phyloP scores from a whole-genome alignment of 805 yeast species.

The Jamesozyma spencerorum region DNA sequence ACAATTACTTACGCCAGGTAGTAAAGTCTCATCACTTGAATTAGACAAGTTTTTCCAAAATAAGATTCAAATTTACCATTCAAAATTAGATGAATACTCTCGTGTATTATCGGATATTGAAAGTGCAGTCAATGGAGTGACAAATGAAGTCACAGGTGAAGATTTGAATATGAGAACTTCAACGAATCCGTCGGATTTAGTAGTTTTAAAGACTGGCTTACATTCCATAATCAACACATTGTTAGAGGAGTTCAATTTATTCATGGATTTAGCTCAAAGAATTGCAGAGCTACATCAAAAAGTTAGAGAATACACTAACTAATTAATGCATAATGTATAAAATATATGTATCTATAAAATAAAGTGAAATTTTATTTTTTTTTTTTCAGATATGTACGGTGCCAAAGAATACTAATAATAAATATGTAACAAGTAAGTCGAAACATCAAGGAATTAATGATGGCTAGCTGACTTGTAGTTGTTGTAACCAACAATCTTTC shows the following conservation, averaged over 20 bases:
- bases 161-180: not conserved
- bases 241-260: conserved; percentile 57
- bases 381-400: not conserved
- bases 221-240: conserved; percentile 51
- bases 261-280: conserved; percentile 66
- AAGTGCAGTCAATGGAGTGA: conserved; percentile 52
- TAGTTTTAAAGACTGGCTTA: conserved; percentile 28
- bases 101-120: conserved; percentile 45
- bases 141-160: conserved; percentile 33
- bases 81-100: conserved; percentile 43
- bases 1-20: conserved; percentile 45
- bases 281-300: conserved; percentile 62
- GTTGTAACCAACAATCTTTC: conserved; percentile 81
- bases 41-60: conserved; percentile 48
- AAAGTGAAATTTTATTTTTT: not conserved
- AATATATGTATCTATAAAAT: not conserved
- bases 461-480: conserved; percentile 14
- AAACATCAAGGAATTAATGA: not conserved
- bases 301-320: conserved; percentile 25
- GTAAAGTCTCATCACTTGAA: conserved; percentile 46
- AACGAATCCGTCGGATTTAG: conserved; percentile 12
- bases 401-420: conserved; percentile 2
- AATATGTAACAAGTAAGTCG: conserved; percentile 3
- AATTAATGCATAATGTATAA: not conserved
- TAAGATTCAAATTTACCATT: conserved; percentile 29